Base-by-base conservation (phyloP, 768 basidiomycete species). In the Podaxis pistillaris region DNA sequence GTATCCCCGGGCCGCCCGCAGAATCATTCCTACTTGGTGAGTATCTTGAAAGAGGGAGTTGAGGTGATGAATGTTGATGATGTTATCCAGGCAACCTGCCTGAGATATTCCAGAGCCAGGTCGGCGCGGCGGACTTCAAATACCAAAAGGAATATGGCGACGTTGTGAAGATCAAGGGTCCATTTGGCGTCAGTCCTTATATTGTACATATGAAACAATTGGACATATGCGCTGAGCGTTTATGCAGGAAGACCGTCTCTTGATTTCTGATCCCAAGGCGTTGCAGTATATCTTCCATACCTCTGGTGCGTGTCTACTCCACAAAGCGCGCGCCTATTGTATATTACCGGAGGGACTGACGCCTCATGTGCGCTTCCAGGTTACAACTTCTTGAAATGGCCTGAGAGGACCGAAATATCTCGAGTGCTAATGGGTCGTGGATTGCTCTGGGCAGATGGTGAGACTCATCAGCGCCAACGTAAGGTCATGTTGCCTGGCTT, bases 281-380 rank as follows among this genome's bases (percentile, higher is more conserved):
- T 72, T 86, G n/a, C 82, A 84, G 65, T 81, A 85, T 65, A 81
- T 85, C 28, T 79, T 80, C 57, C 82, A 85, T 60, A 82, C 83
- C 19, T 81, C 80, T 15, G 79, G 79, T 74, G 41, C n/a, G 67
- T 66, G 13, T 38, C 24, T 24, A 19, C 8, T 5, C 30, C 15
- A 28, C 28, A 36, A 33, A 24, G 19, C 17, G 47, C 51, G 22
- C 37, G 58, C n/a, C 13, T 57, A n/a, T 28, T 22, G 40, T 38
- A 55, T 59, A 38, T 40, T 37, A 53, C 40, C 2, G 3, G 17
- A 28, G 19, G 12, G 36, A 59, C 60, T 62, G 33, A 50, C 47
- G 47, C 46, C 56, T 11, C 26, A 64, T 60, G 46, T 28, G 53
- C 53, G 51, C 37, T 52, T 46, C 19, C 51, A 78, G 82, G 83